Percentiles rank a stretch among this genome's conserved stretches.
Conservation (phyloP, 1,284 basidiomycete genomes). For the Pseudozyma sp. region DNA sequence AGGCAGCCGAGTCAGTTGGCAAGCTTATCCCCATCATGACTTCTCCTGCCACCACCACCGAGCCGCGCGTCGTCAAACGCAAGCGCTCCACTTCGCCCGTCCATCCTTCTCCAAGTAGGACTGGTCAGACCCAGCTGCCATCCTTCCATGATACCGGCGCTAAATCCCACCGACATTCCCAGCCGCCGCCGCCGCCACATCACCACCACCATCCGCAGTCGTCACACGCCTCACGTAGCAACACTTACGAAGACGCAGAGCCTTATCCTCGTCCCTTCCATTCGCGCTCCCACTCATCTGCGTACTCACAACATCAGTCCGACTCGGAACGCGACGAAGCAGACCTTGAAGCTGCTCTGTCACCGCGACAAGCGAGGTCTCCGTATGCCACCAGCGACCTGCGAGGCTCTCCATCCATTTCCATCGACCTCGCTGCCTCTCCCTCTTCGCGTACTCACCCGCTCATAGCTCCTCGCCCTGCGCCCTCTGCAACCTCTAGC, state of each 20-base stretch:
- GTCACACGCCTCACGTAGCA: conserved; percentile 6
- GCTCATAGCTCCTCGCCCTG: conserved; percentile 12
- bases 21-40: conserved; percentile 9
- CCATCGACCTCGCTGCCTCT: conserved; percentile 8
- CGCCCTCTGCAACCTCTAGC: conserved; percentile 10
- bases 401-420: conserved; percentile 30
- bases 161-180: conserved; percentile 16
- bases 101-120: background rate
- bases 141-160: conserved; percentile 20
- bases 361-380: conserved; percentile 35
- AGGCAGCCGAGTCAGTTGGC: background rate
- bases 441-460: conserved; percentile 18
- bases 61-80: conserved; percentile 21
- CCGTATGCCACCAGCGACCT: conserved; percentile 38
- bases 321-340: conserved; percentile 23
- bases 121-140: conserved; percentile 13
- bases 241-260: conserved; percentile 10
- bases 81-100: conserved; percentile 25
- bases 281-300: conserved; percentile 28
- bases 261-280: conserved; percentile 19
- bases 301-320: conserved; percentile 29
- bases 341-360: conserved; percentile 23
- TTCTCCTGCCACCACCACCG: conserved; percentile 1
- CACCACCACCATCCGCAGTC: conserved; percentile 10
- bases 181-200: conserved; percentile 1